These are phyloP conservation scores for Crinitomyces ghanaensis DNA, from an alignment of 805 yeast genomes.

Conservation along the genomic window DNA sequence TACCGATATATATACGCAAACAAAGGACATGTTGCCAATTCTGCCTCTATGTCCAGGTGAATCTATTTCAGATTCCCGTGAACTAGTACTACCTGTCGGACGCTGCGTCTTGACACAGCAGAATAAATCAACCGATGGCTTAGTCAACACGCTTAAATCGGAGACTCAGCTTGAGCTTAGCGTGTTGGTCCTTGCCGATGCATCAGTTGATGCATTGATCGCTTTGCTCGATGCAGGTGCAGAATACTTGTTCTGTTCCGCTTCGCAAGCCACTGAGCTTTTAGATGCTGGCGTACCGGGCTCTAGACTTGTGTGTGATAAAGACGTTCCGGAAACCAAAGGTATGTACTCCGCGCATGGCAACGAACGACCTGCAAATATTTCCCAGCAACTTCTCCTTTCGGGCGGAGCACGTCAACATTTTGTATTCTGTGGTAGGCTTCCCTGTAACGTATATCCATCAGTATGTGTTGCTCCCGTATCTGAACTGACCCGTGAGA, in stretches of 20 bases:
- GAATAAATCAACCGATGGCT: no score
- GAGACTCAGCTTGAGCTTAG: neutral
- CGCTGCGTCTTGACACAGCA: no score
- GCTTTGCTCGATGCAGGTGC: constrained; percentile 54
- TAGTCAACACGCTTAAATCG: no score
- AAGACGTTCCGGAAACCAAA: constrained; percentile 4
- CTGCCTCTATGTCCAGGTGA: no score
- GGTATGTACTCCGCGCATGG: no score
- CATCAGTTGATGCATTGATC: constrained; percentile 32
- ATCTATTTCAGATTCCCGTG: no score
- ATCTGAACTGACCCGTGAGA: neutral
- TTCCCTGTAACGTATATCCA: no score
- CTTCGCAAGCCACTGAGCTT: constrained; percentile 24
- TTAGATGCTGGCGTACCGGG: constrained; percentile 41
- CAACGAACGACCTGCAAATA: constrained; percentile 1
- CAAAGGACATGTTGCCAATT: no score
- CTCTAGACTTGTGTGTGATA: constrained; percentile 32
- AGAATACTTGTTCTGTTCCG: constrained; percentile 32
- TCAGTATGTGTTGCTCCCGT: no score
- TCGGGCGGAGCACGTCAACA: constrained; percentile 11
- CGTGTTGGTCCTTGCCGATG: neutral
- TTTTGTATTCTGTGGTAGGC: no score
- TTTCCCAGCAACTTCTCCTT: constrained; percentile 3
- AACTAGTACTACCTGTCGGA: no score
- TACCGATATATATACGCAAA: no score